These are phyloP conservation scores for Gremmenia infestans DNA, from an alignment of 2,329 filamentous ascomycete genomes.

Conservation along the genomic window DNA sequence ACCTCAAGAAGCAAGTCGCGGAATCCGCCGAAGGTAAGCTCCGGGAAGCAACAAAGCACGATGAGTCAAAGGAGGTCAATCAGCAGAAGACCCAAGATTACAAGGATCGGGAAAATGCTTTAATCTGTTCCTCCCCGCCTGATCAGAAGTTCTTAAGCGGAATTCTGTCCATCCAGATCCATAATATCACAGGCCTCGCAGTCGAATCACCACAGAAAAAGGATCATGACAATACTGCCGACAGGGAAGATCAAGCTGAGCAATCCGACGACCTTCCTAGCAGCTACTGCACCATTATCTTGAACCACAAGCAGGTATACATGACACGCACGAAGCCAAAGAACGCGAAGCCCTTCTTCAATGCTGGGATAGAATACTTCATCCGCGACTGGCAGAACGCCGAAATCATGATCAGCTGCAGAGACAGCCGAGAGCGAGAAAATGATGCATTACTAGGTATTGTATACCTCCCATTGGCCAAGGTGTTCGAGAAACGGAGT, in stretches of 20 bases:
- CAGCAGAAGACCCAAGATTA: constrained; percentile 66
- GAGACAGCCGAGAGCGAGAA: constrained; percentile 64
- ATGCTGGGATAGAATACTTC: constrained; percentile 69
- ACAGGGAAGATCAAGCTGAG: constrained; percentile 56
- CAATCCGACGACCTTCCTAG: constrained; percentile 60
- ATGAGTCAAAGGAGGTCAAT: constrained; percentile 53
- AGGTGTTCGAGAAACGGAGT: constrained; percentile 56
- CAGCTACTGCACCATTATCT: constrained; percentile 66
- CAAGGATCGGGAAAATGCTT: constrained; percentile 53
- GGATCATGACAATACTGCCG: constrained; percentile 21
- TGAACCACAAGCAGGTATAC: constrained; percentile 67
- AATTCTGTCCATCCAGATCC: constrained; percentile 43
- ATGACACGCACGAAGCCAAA: constrained; percentile 72
- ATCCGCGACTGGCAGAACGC: constrained; percentile 62
- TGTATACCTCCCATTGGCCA: constrained; percentile 59
- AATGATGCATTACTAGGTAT: constrained; percentile 66
- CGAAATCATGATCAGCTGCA: constrained; percentile 63
- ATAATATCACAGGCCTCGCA: constrained; percentile 27
- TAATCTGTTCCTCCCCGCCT: constrained; percentile 65
- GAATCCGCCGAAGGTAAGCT: constrained; percentile 55
- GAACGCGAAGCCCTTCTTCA: constrained; percentile 74
- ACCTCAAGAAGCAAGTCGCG: constrained; percentile 54
- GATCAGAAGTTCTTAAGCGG: constrained; percentile 58
- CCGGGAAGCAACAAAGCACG: constrained; percentile 54
- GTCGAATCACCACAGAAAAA: constrained; percentile 22